Evolutionary conservation across 148 eudicot genomes (phyloP).

Genomic region (Cornus suecica): DNA sequence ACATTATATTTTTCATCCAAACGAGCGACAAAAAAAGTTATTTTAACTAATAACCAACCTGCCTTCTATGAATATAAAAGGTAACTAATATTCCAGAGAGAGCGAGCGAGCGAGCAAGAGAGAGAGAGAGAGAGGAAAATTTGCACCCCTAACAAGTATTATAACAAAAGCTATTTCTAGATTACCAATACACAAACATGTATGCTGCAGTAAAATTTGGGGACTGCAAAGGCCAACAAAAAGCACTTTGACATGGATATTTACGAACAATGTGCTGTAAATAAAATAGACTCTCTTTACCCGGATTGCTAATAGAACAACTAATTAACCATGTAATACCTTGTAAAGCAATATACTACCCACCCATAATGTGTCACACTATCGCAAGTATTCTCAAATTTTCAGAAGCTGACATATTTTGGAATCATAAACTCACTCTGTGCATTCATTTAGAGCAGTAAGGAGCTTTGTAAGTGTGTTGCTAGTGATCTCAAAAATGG

Average conservation of each 20-base stretch:
- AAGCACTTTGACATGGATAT: too few relatives aligned
- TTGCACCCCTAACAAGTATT: neutral
- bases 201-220: neutral
- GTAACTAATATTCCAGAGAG: neutral
- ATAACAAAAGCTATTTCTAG: neutral
- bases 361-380: neutral
- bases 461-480: slow-evolving; percentile 88
- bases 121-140: neutral
- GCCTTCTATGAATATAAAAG: neutral
- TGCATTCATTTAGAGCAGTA: slow-evolving; percentile 97
- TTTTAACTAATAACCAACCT: neutral
- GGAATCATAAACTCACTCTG: slow-evolving; percentile 65
- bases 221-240: neutral
- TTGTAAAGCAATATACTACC: neutral
- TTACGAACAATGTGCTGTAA: too few relatives aligned
- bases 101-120: neutral
- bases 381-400: neutral
- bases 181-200: neutral
- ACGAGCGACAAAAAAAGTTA: neutral
- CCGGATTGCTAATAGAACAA: neutral
- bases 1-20: neutral
- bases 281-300: too few relatives aligned
- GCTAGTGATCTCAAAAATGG: slow-evolving; percentile 90
- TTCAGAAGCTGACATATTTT: slow-evolving; percentile 7
- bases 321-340: neutral